Base-by-base conservation (phyloP, 306 rosid genomes). In the Pueraria montana region DNA sequence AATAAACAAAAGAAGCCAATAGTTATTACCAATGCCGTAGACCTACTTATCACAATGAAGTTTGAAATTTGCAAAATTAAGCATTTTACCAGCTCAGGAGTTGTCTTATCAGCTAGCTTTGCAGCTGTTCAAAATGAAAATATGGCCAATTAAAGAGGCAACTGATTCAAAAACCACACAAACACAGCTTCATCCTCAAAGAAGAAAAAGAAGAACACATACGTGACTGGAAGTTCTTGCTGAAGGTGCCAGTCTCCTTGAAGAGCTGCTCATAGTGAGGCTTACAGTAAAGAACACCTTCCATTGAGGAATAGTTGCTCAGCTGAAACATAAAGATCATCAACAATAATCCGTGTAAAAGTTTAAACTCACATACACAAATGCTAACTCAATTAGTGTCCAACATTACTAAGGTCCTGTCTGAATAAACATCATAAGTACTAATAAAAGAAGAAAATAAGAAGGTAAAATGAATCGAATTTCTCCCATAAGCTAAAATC, bases 261-360 rank as follows among this genome's bases (percentile, higher is more conserved):
- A 95, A 93, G 68, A 95, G 98, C 90, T 93, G 98, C 88, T 95
- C 98, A 72, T 90, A 94, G 80, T 94, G 98, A 84, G 97, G 97
- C 88, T 92, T 94, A 65, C 97, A 94, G 79, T 94, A 92, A 38
- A 95, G 87, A 78, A 95, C 94, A 75, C 98, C 98, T 85, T 95
- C 98, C 97, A 95, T 93, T 72, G 98, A 95, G 62, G 96, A 95
- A 83, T 93, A 95, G 90, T 79, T 93, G 90, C 98, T 95, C 80
- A 95, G 88, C 98, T 95, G 92, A 85, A 87, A 79, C 67, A 85
- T 13, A 62, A 80, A 64, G 58, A 52, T 27, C 72, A 53, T 53
- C 24, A 83, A 78, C 45, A 64, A 32, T 18, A 72, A 32, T 20
- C 45, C 11, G 34, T 14, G 58, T 11, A n/a, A 64, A 30, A 80